These are phyloP conservation scores for Dothideomycetidae sp. DNA, from an alignment of 2,329 filamentous ascomycete genomes.

Conservation along the genomic window DNA sequence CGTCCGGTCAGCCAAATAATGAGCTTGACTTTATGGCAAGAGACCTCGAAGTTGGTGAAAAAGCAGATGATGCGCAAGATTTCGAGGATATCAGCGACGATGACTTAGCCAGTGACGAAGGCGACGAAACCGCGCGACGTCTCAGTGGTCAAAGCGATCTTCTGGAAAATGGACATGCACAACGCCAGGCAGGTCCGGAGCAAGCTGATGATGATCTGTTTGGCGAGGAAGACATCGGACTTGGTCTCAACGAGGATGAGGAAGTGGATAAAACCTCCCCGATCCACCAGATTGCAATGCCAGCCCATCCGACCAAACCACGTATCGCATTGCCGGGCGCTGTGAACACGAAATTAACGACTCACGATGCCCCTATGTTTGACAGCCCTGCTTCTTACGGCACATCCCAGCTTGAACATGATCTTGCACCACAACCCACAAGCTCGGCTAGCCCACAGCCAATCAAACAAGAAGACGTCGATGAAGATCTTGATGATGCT, in stretches of 20 bases:
- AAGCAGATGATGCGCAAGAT: conserved; percentile 84
- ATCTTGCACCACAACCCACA: conserved; percentile 2
- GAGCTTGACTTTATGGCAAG: conserved; percentile 17
- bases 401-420: conserved; percentile 4
- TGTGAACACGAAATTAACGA: conserved; percentile 7
- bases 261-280: conserved; percentile 1
- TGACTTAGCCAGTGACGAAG: conserved; percentile 71
- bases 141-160: not conserved
- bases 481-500: conserved; percentile 17
- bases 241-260: conserved; percentile 16
- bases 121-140: conserved; percentile 20
- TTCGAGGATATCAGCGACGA: conserved; percentile 86
- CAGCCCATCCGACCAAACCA: not conserved
- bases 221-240: conserved; percentile 39
- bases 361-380: conserved; percentile 1
- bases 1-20: conserved; percentile 14
- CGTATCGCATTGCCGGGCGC: conserved; percentile 10
- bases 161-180: conserved; percentile 17
- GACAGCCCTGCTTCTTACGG: conserved; percentile 8
- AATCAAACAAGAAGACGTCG: conserved; percentile 17
- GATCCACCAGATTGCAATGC: not conserved
- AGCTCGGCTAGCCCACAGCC: conserved; percentile 5
- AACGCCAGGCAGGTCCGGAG: conserved; percentile 35
- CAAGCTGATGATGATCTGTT: conserved; percentile 47
- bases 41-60: conserved; percentile 45